Percentiles rank a stretch among this genome's conserved stretches.
Evolutionary conservation across 306 rosid genomes (phyloP).

Genomic region (Arachis stenosperma): DNA sequence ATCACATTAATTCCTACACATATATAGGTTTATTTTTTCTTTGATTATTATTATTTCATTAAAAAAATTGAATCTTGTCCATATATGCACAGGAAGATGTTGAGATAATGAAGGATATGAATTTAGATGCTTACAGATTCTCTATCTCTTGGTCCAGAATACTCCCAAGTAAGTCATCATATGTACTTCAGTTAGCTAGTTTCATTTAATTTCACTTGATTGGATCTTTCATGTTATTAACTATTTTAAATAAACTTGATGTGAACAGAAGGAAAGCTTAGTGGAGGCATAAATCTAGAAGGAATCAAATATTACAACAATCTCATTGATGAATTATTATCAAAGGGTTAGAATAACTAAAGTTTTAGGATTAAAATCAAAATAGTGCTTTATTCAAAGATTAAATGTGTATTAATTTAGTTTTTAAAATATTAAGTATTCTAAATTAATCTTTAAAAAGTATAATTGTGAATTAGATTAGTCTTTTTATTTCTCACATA

Average conservation of each 20-base stretch:
- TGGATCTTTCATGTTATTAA: not conserved
- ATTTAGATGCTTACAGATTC: slow-evolving; percentile 63
- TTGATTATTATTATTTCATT: not conserved
- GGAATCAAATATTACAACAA: slow-evolving; percentile 64
- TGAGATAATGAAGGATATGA: slow-evolving; percentile 56
- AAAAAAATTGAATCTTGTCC: too few species aligned
- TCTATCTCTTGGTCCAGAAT: slow-evolving; percentile 79
- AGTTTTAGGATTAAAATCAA: too few species aligned
- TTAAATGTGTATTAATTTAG: too few species aligned
- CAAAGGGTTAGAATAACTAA: slow-evolving; percentile 38
- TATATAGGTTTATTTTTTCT: not conserved
- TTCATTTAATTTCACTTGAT: too few species aligned
- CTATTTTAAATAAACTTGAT: not conserved
- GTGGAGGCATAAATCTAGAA: slow-evolving; percentile 62
- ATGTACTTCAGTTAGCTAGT: not conserved
- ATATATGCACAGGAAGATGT: slow-evolving; percentile 66
- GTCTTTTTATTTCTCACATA: too few species aligned
- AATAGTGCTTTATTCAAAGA: too few species aligned
- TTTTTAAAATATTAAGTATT: too few species aligned
- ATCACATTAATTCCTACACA: not conserved
- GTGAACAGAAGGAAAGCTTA: slow-evolving; percentile 53
- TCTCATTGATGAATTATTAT: slow-evolving; percentile 55
- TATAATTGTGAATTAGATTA: too few species aligned
- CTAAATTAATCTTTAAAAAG: too few species aligned
- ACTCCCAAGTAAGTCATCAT: slow-evolving; percentile 56